Base-by-base conservation (phyloP, 352 stramenopile genomes). In the Pythium sp. region DNA sequence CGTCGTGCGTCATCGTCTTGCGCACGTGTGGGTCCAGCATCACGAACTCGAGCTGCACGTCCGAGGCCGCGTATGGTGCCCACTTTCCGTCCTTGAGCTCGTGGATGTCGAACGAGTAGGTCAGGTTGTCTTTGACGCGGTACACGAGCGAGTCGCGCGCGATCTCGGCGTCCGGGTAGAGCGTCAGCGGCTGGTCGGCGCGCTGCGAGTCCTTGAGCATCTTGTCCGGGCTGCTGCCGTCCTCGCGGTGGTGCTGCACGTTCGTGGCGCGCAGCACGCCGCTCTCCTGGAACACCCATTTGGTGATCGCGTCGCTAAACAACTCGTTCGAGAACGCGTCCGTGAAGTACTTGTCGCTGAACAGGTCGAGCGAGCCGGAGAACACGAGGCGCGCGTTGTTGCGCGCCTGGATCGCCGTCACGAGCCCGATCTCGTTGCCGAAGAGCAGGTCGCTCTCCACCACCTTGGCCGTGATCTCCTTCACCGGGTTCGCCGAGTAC, bases 21-120 rank as follows among this genome's bases (percentile, higher is more conserved):
- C 93, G 82, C 62, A 98, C 86, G 72, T 98, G 84, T 38, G 94
- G 87, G 76, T 98, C 91, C 34, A 98, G 82, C 94, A 98, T 98
- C 51, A 98, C 92, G 63, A 98, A 98, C 76, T 98, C 94, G 30
- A 98, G 77, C 82, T 98, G 93, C 67, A 97, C 77, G 55, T 97
- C 92, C 34, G 89, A 76, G 26, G 90, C 84, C 65, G 82, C 75
- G 69, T 84, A 97, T 4, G 89, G 83, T 47, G 77, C 64, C 90
- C 90, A 97, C 73, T 85, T 64, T 46, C 89, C 86, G 43, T 87
- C 67, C 64, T 90, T 78, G 18, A 91, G 93, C 73, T 98, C 89
- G 64, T 97, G 82, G 41, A 98, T 73, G 65, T 95, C 87, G 55
- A 98, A 82, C 38, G 85, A 94, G 76, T 97, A 98, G 54, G 88